Conservation (phyloP, 345 rosid species). For the Citrus medica region DNA sequence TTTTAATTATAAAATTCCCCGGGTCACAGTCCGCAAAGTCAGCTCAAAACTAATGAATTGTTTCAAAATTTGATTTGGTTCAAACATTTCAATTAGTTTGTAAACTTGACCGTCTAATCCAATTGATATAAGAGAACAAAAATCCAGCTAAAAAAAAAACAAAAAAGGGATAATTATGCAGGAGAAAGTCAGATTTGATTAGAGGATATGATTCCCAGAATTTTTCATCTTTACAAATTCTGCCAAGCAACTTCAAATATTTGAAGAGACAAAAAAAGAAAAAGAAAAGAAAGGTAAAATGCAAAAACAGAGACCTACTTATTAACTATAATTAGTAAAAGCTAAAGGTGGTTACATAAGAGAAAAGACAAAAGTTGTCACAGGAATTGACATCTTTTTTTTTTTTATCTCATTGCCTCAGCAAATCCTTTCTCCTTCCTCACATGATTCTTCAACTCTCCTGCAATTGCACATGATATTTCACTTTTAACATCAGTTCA, state of each 20-base stretch:
- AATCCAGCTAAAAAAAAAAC: background rate
- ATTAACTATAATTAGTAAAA: background rate
- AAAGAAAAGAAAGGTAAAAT: background rate
- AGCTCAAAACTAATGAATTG: background rate
- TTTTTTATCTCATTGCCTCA: slow-evolving; percentile 38
- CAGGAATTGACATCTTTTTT: slow-evolving; percentile 5
- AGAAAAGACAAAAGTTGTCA: slow-evolving; percentile 20
- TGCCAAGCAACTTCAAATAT: slow-evolving; percentile 10
- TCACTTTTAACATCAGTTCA: background rate
- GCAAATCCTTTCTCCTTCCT: slow-evolving; percentile 42
- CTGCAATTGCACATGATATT: slow-evolving; percentile 39
- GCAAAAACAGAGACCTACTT: background rate
- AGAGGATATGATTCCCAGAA: slow-evolving; percentile 22
- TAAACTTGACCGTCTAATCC: no score
- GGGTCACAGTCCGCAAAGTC: background rate
- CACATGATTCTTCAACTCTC: slow-evolving; percentile 39
- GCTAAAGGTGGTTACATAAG: slow-evolving; percentile 14
- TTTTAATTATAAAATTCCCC: background rate
- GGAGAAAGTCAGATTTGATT: slow-evolving; percentile 3
- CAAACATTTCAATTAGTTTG: background rate
- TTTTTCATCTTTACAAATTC: slow-evolving; percentile 14
- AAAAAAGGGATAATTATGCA: background rate
- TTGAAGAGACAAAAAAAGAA: background rate
- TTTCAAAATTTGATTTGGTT: background rate
- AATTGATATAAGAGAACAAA: background rate